Percentiles rank a stretch among this genome's conserved stretches.
phyloP scores from a whole-genome alignment of 345 rosid species.

The Atalantia buxifolia region DNA sequence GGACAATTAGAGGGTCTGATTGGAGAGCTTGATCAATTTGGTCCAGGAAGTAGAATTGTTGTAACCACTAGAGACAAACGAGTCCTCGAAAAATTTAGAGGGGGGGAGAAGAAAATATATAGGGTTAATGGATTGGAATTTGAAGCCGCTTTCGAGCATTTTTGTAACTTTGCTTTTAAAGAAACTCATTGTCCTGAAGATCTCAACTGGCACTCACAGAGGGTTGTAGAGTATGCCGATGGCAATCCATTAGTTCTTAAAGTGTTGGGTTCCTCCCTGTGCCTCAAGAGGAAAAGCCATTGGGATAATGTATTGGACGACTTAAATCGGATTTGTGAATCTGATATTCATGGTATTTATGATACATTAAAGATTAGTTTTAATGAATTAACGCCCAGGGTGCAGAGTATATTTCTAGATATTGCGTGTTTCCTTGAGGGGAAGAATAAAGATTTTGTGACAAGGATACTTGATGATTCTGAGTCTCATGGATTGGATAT shows the following conservation, averaged over 20 bases:
- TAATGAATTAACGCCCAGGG: background rate
- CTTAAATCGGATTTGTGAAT: background rate
- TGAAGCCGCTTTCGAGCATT: too few relatives aligned
- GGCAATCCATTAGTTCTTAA: slow-evolving; percentile 17
- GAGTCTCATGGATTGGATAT: background rate
- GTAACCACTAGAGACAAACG: too few relatives aligned
- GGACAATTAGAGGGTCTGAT: too few relatives aligned
- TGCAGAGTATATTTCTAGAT: slow-evolving; percentile 36
- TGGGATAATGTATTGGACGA: background rate
- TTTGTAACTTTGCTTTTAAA: too few relatives aligned
- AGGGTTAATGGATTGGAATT: too few relatives aligned
- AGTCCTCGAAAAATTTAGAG: too few relatives aligned
- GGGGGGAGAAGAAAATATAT: too few relatives aligned
- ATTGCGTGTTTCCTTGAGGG: slow-evolving; percentile 44
- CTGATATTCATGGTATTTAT: background rate
- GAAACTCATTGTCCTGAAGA: too few relatives aligned
- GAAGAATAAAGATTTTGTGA: slow-evolving; percentile 9
- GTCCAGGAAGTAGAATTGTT: too few relatives aligned
- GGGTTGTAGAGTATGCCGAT: background rate
- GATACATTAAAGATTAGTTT: slow-evolving; percentile 15
- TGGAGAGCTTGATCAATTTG: too few relatives aligned
- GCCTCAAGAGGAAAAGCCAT: background rate
- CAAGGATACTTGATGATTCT: slow-evolving; percentile 12
- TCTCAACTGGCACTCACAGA: rapidly evolving
- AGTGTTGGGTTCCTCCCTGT: background rate